phyloP scores from a whole-genome alignment of 2,329 filamentous ascomycete species.

The Aspergillus sp. region DNA sequence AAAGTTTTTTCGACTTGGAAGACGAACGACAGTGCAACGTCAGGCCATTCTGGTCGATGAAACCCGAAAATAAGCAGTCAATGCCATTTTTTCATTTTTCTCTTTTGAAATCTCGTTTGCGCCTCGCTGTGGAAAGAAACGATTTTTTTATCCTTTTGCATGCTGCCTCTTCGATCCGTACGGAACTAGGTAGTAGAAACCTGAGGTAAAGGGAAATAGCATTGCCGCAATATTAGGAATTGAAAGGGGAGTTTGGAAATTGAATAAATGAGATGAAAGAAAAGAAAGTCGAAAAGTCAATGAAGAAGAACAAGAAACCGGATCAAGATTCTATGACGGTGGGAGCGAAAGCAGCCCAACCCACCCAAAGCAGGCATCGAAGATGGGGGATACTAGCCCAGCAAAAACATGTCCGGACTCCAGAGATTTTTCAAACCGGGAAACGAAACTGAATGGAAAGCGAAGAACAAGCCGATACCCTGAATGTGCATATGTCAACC shows the following conservation, averaged over 20 bases:
- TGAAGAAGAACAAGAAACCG: conserved; percentile 11
- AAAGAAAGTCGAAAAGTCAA: conserved; percentile 8
- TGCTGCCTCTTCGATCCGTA: conserved; percentile 26
- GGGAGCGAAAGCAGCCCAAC: conserved; percentile 28
- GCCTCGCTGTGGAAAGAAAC: conserved; percentile 7
- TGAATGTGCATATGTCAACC: conserved; percentile 25
- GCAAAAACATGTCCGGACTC: conserved; percentile 38
- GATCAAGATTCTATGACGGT: conserved; percentile 35
- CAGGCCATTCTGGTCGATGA: background rate
- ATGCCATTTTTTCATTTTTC: conserved; percentile 13
- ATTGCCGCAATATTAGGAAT: conserved; percentile 24
- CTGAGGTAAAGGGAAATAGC: conserved; percentile 12
- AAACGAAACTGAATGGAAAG: conserved; percentile 25
- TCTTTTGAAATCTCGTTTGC: conserved; percentile 11
- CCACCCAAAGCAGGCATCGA: conserved; percentile 31
- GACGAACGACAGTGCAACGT: background rate
- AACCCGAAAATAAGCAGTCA: conserved; percentile 8
- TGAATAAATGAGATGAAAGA: background rate
- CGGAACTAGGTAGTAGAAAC: conserved; percentile 19
- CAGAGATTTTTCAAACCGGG: conserved; percentile 33
- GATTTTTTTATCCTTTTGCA: conserved; percentile 21
- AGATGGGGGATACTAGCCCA: conserved; percentile 29
- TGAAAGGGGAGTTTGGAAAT: conserved; percentile 1
- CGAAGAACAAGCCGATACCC: conserved; percentile 22
- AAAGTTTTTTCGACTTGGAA: background rate